Base-by-base conservation (phyloP, 2,329 filamentous ascomycete species). In the Lecanicillium sp. region DNA sequence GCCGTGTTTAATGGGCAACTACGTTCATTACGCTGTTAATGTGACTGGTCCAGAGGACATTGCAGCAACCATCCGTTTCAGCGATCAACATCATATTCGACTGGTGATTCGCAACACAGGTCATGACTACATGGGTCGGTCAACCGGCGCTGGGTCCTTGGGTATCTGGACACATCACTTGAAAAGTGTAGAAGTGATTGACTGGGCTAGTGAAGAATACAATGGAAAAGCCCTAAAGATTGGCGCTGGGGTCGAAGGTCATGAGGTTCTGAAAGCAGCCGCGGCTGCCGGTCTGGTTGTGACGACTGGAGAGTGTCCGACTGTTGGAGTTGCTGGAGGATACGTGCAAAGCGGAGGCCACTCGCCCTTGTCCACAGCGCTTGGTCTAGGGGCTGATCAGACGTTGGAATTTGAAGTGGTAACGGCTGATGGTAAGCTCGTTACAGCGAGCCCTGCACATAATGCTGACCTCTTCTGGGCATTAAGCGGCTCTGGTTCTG, bases 261-360 rank as follows among this genome's bases (percentile, higher is more conserved):
- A 52, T 9, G 68, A 76, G 32, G 62, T 62, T 0, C 54, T 67
- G 31, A 46, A 48, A 13, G 54, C 57, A 4, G 65, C 68, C 1
- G 43, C 62, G 20, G 44, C 48, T 2, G 16, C 53, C 30, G 59
- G 64, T 16, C 43, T 70, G 1, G 49, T 59, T 6, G 56, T 69
- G 4, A 56, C 73, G 3, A 62, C 58, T 4, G 71, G 70, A 3
- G 62, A 67, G 30, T 71, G 66, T 41, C 56, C 64, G 2, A 67
- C 64, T 6, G 44, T 79, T 5, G 74, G 74, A 3, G 48, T 74
- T 6, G 68, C 69, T 0, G 75, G 75, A 18, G 74, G 75, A 2
- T 80, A 71, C 46, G 66, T 59, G 4, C 71, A 75, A 52, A 74
- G 73, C 7, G 75, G 71, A 17, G 75, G 76, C 0, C 71, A 76